These are phyloP conservation scores for Plenodomus biglobosus DNA, from an alignment of 2,329 filamentous ascomycete genomes.

Conservation along the genomic window DNA sequence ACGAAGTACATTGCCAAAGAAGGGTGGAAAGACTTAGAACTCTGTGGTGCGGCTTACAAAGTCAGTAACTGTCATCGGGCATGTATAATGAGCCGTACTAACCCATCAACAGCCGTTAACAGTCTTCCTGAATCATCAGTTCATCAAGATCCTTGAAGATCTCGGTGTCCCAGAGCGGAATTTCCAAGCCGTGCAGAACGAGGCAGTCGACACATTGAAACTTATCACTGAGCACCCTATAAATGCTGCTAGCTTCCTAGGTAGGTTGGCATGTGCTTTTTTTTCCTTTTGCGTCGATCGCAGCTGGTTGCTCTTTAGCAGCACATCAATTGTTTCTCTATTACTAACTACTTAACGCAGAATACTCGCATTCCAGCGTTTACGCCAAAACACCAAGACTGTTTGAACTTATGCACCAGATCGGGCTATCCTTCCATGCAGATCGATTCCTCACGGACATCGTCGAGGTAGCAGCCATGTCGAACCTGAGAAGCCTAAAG, in stretches of 20 bases:
- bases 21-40: constrained; percentile 60
- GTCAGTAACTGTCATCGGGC: neutral
- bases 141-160: constrained; percentile 86
- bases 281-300: too few relatives aligned
- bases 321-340: neutral
- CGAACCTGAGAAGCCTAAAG: constrained; percentile 72
- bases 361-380: constrained; percentile 62
- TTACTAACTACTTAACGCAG: constrained; percentile 21
- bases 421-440: constrained; percentile 65
- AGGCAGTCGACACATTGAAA: constrained; percentile 63
- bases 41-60: constrained; percentile 68
- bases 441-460: constrained; percentile 71
- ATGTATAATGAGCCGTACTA: neutral
- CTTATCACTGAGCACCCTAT: constrained; percentile 58
- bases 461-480: constrained; percentile 70
- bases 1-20: constrained; percentile 66
- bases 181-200: constrained; percentile 66
- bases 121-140: constrained; percentile 72
- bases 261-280: too few relatives aligned
- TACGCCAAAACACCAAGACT: constrained; percentile 63
- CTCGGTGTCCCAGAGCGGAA: constrained; percentile 60
- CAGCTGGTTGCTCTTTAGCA: too few relatives aligned
- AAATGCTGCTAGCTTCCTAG: constrained; percentile 68
- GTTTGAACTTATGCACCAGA: constrained; percentile 59
- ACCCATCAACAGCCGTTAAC: constrained; percentile 55